Percentiles rank a stretch among this genome's conserved stretches.
Conservation (phyloP, 495 filamentous ascomycete species). For the Penicillium diatomitis region DNA sequence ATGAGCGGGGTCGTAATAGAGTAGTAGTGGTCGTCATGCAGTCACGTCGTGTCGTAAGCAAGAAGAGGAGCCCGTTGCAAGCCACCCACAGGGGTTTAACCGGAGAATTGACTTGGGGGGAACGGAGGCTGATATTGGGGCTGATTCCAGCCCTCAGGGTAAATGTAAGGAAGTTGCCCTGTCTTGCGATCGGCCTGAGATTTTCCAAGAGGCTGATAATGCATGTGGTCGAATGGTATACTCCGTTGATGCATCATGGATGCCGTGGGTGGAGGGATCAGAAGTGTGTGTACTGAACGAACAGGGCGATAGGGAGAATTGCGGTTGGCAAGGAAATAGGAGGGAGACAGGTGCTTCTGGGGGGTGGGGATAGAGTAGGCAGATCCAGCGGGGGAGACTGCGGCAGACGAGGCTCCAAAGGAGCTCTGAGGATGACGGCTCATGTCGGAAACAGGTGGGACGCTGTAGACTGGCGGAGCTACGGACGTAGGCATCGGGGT, state of each 20-base stretch:
- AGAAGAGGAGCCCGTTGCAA: conserved; percentile 2
- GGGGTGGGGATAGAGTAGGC: conserved; percentile 38
- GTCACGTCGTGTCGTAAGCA: conserved; percentile 16
- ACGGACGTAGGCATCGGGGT: conserved; percentile 24
- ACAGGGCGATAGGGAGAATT: conserved; percentile 90
- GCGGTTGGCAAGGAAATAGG: conserved; percentile 51
- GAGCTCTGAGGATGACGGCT: conserved; percentile 28
- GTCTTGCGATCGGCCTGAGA: conserved; percentile 63
- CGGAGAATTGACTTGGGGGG: conserved; percentile 32
- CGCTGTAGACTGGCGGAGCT: conserved; percentile 38
- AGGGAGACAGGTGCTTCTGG: conserved; percentile 51
- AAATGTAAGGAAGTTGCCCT: conserved; percentile 71
- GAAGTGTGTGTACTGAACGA: conserved; percentile 75
- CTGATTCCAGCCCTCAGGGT: conserved; percentile 39
- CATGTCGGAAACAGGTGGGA: conserved; percentile 43
- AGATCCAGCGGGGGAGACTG: conserved; percentile 32
- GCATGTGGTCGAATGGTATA: conserved; percentile 74
- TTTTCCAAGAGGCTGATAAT: conserved; percentile 85
- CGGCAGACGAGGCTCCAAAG: conserved; percentile 27
- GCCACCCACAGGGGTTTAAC: conserved; percentile 4
- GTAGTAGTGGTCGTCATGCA: conserved; percentile 18
- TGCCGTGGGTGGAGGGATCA: conserved; percentile 77
- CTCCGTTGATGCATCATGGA: conserved; percentile 64
- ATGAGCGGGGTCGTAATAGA: conserved; percentile 5
- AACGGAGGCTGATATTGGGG: conserved; percentile 27